Conservation (phyloP, 768 basidiomycete species). For the Lyophyllum semitale region DNA sequence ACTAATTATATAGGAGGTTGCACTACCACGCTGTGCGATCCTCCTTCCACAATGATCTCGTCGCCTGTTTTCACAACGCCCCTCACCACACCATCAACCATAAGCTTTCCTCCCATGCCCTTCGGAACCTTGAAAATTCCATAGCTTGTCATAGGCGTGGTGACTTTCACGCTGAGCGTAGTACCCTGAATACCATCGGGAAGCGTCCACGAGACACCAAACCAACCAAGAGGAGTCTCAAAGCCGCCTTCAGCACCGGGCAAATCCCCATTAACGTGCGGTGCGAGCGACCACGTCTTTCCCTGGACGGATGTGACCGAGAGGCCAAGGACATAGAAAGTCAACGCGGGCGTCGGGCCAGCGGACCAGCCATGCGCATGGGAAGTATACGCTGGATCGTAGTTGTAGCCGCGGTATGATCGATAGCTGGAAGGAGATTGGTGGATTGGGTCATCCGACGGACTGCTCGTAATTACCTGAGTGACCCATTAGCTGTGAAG, state of each 20-base stretch:
- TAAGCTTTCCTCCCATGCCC: slow-evolving; percentile 32
- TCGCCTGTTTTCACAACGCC: slow-evolving; percentile 11
- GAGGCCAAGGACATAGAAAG: slow-evolving; percentile 58
- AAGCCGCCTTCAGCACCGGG: slow-evolving; percentile 51
- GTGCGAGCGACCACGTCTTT: slow-evolving; percentile 46
- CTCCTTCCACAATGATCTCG: slow-evolving; percentile 7
- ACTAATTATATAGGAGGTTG: background rate
- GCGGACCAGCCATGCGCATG: slow-evolving; percentile 63
- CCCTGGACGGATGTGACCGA: slow-evolving; percentile 50
- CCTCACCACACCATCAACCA: slow-evolving; percentile 20
- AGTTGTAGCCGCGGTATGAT: slow-evolving; percentile 53
- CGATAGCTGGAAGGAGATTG: slow-evolving; percentile 41
- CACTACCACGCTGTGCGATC: background rate
- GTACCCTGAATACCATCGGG: slow-evolving; percentile 7
- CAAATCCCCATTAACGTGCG: slow-evolving; percentile 43
- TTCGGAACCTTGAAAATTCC: slow-evolving; percentile 21
- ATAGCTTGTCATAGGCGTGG: slow-evolving; percentile 29
- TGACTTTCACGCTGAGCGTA: slow-evolving; percentile 23
- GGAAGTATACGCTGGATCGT: slow-evolving; percentile 60
- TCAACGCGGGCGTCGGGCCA: slow-evolving; percentile 57
- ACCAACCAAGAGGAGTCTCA: slow-evolving; percentile 54
- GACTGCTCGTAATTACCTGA: slow-evolving; percentile 35
- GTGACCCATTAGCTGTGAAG: slow-evolving; percentile 57
- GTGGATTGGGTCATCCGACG: background rate
- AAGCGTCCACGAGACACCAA: slow-evolving; percentile 45